Percentiles rank a stretch among this genome's conserved stretches.
These are phyloP conservation scores for Cercospora canescens DNA, from an alignment of 2,329 filamentous ascomycete genomes.

Conservation along the genomic window DNA sequence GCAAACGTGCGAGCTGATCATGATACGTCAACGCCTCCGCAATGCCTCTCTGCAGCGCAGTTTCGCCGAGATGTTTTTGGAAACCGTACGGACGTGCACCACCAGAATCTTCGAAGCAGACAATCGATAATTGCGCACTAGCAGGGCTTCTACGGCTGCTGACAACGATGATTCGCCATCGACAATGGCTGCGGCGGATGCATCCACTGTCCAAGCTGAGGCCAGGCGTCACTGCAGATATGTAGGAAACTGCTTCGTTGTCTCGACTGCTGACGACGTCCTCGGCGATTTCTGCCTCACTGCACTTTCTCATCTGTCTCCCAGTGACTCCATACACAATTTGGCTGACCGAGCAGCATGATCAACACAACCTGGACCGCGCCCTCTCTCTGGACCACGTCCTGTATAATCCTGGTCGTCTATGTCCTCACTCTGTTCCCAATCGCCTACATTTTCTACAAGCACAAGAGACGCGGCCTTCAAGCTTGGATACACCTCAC, in stretches of 20 bases:
- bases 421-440: conserved; percentile 6
- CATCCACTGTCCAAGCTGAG: not conserved
- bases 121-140: not conserved
- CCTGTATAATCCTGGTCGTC: not conserved
- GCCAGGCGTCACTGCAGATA: not conserved
- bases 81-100: not conserved
- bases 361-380: conserved; percentile 2
- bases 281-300: not conserved
- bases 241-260: not conserved
- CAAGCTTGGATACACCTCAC: conserved; percentile 7
- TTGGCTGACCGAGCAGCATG: not conserved
- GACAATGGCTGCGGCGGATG: not conserved
- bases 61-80: conserved; percentile 9
- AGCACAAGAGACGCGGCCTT: not conserved
- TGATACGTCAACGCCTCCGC: not conserved
- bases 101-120: not conserved
- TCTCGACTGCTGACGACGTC: not conserved
- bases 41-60: not conserved
- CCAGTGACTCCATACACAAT: not conserved
- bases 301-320: not conserved
- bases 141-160: not conserved
- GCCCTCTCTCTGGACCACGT: not conserved
- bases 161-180: not conserved
- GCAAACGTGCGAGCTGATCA: not conserved
- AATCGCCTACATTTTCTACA: conserved; percentile 13